Conservation (phyloP, 1,139 yeast species). For the Saccharomyces hybrid region DNA sequence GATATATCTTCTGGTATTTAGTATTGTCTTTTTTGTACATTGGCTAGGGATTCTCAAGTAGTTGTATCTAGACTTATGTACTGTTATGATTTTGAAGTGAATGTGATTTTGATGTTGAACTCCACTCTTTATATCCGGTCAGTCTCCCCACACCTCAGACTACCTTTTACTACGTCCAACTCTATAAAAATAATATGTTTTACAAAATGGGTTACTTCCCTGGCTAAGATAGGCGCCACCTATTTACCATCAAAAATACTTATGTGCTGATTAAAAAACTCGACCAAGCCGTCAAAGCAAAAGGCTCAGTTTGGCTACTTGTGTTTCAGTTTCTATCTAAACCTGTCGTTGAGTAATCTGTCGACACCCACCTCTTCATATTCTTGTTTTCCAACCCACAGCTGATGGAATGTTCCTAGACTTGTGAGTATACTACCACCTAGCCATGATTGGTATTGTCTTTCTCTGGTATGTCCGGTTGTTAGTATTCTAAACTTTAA, state of each 20-base stretch:
- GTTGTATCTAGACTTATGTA: too few species aligned
- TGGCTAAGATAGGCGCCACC: too few species aligned
- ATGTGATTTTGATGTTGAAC: too few species aligned
- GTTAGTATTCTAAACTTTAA: conserved; percentile 83
- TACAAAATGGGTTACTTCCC: too few species aligned
- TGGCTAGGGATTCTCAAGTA: too few species aligned
- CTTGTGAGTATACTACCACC: conserved; percentile 93
- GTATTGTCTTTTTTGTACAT: neutral
- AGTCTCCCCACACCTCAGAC: too few species aligned
- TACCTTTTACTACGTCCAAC: too few species aligned
- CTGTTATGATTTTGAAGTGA: too few species aligned
- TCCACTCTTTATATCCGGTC: too few species aligned
- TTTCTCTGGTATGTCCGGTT: conserved; percentile 74
- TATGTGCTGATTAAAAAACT: too few species aligned
- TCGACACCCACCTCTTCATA: conserved; percentile 89
- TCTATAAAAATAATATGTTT: too few species aligned
- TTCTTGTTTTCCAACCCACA: conserved; percentile 91
- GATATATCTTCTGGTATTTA: neutral
- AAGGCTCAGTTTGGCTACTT: neutral
- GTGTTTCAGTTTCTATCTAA: conserved; percentile 38
- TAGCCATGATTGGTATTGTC: conserved; percentile 85
- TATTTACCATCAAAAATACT: neutral
- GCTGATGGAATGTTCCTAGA: conserved; percentile 91
- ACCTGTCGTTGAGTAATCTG: conserved; percentile 64
- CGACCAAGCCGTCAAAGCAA: neutral